These are phyloP conservation scores for Neurospora discreta DNA, from an alignment of 495 filamentous ascomycete species.

Conservation along the genomic window DNA sequence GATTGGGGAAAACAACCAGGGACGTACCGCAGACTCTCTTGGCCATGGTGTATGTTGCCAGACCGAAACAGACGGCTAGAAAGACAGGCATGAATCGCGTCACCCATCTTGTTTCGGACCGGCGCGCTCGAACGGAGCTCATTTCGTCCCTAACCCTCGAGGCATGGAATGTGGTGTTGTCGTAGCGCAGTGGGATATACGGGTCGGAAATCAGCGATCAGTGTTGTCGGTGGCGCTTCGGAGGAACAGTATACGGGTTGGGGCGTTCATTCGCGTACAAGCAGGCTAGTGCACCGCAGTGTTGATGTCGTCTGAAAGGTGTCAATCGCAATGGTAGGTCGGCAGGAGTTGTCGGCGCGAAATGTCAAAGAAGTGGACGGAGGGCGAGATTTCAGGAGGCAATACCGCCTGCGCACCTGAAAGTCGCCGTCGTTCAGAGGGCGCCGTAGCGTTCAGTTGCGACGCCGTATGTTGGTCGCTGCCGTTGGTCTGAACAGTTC, in stretches of 20 bases:
- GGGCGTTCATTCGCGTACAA: not conserved
- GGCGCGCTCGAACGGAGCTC: conserved; percentile 8
- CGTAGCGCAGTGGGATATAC: not conserved
- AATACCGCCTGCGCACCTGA: not conserved
- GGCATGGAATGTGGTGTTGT: not conserved
- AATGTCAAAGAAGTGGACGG: not conserved
- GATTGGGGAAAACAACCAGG: not conserved
- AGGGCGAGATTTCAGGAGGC: too few species aligned
- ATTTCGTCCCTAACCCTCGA: not conserved
- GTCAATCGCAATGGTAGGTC: not conserved
- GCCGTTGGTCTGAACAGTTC: not conserved
- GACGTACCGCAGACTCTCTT: conserved; percentile 31
- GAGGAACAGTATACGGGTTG: not conserved
- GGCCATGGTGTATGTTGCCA: conserved; percentile 31
- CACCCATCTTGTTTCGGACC: conserved; percentile 33
- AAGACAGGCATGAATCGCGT: conserved; percentile 31
- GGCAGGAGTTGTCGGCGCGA: not conserved
- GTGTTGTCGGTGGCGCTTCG: not conserved
- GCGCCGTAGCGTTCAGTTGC: not conserved
- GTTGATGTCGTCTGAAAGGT: not conserved
- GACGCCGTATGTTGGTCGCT: not conserved
- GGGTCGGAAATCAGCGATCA: not conserved
- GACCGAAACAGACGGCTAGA: conserved; percentile 24
- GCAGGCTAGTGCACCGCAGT: not conserved
- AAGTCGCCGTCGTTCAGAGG: not conserved